Evolutionary conservation across 768 basidiomycete genomes (phyloP), one percentile per base, ranked within the genome.

Genomic region (Panus rudis): DNA sequence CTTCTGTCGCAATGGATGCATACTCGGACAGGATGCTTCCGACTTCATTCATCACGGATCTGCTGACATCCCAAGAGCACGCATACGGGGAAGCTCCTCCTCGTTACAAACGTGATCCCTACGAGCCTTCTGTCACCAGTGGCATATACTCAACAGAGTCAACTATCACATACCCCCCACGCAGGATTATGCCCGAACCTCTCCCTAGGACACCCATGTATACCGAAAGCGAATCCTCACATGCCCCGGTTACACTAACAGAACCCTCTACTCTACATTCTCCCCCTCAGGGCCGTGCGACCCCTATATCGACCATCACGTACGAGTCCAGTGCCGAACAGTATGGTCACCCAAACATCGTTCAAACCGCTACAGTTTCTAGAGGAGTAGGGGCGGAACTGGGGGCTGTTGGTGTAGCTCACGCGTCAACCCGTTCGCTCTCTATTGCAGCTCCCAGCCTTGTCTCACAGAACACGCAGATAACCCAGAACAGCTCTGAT

Each of bases 31-130:
- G 70, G 16, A 61, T 80, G 33, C 67, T 83, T 17, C 70, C 78
- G 6, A 79, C 80, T 3, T 72, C 76, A 2, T 74, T 81, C 56
- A 81, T 81, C 47, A 79, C 79, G 14, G 68, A 68, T 6, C 61
- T 80, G 13, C 66, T 81, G 12, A 69, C 38, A 23, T 54, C 47
- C 11, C 41, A 33, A 20, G 37, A 44, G 17, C 30, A 23, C 6
- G 35, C 10, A 20, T 24, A 41, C 28, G 45, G 27, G 6, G 27
- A 14, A 14, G 12, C 26, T 24, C 16, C 37, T 22, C 43, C 40
- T 8, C 25, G 32, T 25, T 47, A 35, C 25, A 50, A 46, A 14
- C 49, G 16, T 12, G 14, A 17, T 19, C 14, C 20, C 5, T 50
- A 50, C 49, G 49, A 50, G 19, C 41, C 45, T 3, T 50, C 49